Evolutionary conservation across 768 basidiomycete species (phyloP).

Genomic region (Boletus insuetus): DNA sequence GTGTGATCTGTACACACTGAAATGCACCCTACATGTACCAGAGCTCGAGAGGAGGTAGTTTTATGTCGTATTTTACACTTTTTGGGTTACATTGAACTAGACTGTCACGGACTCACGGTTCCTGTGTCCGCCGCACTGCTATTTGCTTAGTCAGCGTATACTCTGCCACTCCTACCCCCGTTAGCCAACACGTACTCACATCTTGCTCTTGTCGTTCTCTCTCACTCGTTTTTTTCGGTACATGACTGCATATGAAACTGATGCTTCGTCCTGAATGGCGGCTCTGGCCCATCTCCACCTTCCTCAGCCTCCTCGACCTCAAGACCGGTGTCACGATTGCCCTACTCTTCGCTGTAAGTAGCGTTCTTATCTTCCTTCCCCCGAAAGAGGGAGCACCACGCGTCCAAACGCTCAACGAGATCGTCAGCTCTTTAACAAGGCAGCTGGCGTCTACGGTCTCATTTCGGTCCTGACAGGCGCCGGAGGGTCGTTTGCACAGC

Average conservation of each 20-base stretch:
- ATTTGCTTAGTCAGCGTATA: slow-evolving; percentile 18
- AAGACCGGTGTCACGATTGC: slow-evolving; percentile 91
- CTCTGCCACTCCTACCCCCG: background rate
- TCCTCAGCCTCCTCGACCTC: slow-evolving; percentile 85
- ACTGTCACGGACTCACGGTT: too few species aligned
- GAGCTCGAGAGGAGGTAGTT: too few species aligned
- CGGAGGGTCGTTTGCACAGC: slow-evolving; percentile 90
- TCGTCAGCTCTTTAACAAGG: slow-evolving; percentile 86
- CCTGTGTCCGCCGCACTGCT: too few species aligned
- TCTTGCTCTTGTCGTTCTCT: background rate
- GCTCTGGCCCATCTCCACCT: slow-evolving; percentile 78
- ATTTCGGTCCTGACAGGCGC: slow-evolving; percentile 88
- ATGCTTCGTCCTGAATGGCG: slow-evolving; percentile 82
- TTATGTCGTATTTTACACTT: too few species aligned
- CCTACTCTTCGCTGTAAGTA: slow-evolving; percentile 82
- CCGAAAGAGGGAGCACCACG: background rate
- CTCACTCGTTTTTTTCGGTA: slow-evolving; percentile 18
- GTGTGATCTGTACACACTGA: too few species aligned
- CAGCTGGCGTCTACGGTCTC: slow-evolving; percentile 94
- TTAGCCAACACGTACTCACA: background rate
- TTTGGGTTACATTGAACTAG: too few species aligned
- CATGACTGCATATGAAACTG: slow-evolving; percentile 62
- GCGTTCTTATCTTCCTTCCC: background rate
- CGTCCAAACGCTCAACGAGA: slow-evolving; percentile 10
- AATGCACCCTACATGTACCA: too few species aligned